phyloP scores from a whole-genome alignment of 2,329 filamentous ascomycete species.

The Coniochaeta prunicola region DNA sequence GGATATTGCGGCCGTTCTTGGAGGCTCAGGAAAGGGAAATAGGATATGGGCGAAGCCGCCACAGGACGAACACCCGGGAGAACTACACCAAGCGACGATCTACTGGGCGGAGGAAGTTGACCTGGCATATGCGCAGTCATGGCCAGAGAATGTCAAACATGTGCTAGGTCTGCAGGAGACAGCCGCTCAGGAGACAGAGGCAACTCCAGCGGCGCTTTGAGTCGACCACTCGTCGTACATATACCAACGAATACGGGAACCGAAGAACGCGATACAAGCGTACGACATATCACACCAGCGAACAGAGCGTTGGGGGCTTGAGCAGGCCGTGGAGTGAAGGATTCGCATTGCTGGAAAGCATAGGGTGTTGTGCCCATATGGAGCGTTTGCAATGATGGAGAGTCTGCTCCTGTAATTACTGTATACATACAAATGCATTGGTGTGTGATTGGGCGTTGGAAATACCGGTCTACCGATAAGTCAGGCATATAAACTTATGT shows the following conservation, averaged over 20 bases:
- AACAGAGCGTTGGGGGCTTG: neutral
- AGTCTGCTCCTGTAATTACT: neutral
- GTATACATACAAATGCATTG: neutral
- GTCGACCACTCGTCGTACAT: neutral
- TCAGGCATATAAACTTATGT: neutral
- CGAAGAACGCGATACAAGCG: neutral
- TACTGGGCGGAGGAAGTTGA: slow-evolving; percentile 45
- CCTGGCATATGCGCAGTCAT: slow-evolving; percentile 35
- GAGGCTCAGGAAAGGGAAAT: slow-evolving; percentile 44
- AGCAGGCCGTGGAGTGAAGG: neutral
- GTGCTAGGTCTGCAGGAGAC: slow-evolving; percentile 24
- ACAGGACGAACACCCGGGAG: slow-evolving; percentile 9
- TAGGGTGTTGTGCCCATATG: neutral
- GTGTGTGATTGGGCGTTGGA: neutral
- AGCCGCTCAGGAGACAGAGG: neutral
- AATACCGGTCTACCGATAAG: neutral
- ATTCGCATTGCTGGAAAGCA: neutral
- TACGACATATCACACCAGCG: neutral
- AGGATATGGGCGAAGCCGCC: slow-evolving; percentile 27
- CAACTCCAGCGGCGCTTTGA: neutral
- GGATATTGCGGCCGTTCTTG: slow-evolving; percentile 54
- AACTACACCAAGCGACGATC: slow-evolving; percentile 30
- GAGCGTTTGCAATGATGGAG: neutral
- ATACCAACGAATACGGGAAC: neutral
- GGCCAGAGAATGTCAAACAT: slow-evolving; percentile 49